These are phyloP conservation scores for Allium cepa DNA, from an alignment of 106 monocot species.

Conservation along the genomic window DNA sequence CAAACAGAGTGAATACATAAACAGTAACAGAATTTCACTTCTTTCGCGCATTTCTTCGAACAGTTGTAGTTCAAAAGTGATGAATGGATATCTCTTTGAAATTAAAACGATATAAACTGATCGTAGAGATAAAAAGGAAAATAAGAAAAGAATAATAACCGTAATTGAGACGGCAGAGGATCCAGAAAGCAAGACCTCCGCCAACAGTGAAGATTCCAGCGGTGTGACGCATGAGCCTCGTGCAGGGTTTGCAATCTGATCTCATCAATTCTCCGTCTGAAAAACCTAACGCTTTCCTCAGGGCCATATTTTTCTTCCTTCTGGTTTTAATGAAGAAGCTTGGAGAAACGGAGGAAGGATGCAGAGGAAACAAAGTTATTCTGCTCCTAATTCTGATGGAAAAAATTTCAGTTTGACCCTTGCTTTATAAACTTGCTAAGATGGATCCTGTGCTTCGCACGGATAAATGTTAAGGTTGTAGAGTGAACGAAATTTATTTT, in stretches of 20 bases:
- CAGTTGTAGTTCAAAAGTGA: neutral
- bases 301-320: conserved; percentile 23
- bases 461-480: no score
- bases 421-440: no score
- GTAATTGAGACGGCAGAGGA: conserved; percentile 54
- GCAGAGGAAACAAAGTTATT: no score
- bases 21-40: neutral
- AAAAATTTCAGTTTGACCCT: no score
- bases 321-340: no score
- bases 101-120: neutral
- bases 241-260: conserved; percentile 52
- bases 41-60: conserved; percentile 3
- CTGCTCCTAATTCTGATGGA: no score
- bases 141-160: conserved; percentile 3
- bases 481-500: no score
- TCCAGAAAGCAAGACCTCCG: conserved; percentile 55
- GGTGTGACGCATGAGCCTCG: conserved; percentile 46
- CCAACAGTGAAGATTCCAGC: conserved; percentile 47
- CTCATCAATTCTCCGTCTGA: conserved; percentile 71
- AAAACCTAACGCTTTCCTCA: conserved; percentile 35
- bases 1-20: neutral
- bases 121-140: neutral
- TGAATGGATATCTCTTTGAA: neutral
- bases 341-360: no score
- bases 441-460: no score